Base-by-base conservation (phyloP, 306 rosid species). In the Gynostemma pentaphyllum region DNA sequence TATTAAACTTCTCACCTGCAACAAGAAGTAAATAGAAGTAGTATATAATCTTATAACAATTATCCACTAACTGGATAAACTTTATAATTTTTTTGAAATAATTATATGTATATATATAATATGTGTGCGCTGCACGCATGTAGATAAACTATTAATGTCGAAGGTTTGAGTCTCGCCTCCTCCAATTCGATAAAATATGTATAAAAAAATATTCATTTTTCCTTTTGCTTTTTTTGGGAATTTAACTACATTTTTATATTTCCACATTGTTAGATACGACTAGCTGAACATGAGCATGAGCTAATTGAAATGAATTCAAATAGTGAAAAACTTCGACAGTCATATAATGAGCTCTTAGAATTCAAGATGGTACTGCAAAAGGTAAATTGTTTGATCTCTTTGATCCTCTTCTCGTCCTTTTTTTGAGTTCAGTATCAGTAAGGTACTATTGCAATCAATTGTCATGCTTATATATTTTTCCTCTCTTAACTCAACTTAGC, bases 251-350 rank as follows among this genome's bases (percentile, higher is more conserved):
- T 56, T 9, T 55, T 52, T 57, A 23, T 61, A 30, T 59, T 65
- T 74, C 21, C 62, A 49, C 68, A 7, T 45, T 76, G 56, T 72
- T 84, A 94, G 99, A 66, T 74, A 63, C 97, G 83, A 81, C 89
- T 94, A 74, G 87, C 94, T 57, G 99, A 94, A 79, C 95, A 89
- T 34, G 99, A 94, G 72, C 94, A 85, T 65, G 99, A 94, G 81
- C 87, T 94, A 34, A 78, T 82, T 62, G 97, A 94, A 80, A 85
- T 80, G 90, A 94, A 88, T 71, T 85, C 90, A 57, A 94, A 94
- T 68, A 74, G 97, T 40, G 99, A 94, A 74, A 86, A 81, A 67
- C 95, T 94, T 64, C 89, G 53, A 32, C 97, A 81, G 72, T 89
- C 99, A 55, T 94, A 81, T 75, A 94, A 94, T 63, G 99, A 94